Conservation (phyloP, 768 basidiomycete genomes). For the Trametes meyenii region DNA sequence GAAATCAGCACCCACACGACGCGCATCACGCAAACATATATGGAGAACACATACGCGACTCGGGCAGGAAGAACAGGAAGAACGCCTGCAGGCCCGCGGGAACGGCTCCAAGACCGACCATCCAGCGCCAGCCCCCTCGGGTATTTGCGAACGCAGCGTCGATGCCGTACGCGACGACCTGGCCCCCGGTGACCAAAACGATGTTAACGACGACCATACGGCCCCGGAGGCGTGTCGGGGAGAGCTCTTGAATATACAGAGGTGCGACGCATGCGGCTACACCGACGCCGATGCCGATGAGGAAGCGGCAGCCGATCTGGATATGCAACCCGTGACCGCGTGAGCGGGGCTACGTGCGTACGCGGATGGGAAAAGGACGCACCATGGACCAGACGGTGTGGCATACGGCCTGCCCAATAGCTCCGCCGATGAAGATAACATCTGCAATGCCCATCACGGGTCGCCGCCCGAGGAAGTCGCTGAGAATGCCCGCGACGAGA, state of each 20-base stretch:
- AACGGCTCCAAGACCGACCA: conserved; percentile 76
- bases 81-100: conserved; percentile 67
- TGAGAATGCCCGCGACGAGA: conserved; percentile 65
- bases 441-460: conserved; percentile 69
- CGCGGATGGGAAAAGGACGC: background rate
- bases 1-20: background rate
- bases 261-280: conserved; percentile 79
- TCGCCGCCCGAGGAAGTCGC: conserved; percentile 71
- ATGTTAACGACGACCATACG: conserved; percentile 83
- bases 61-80: conserved; percentile 68
- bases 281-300: conserved; percentile 76
- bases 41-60: conserved; percentile 60
- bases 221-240: conserved; percentile 73
- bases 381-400: conserved; percentile 75
- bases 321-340: background rate
- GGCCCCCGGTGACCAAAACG: conserved; percentile 79
- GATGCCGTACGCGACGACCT: conserved; percentile 78
- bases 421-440: conserved; percentile 74
- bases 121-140: conserved; percentile 76
- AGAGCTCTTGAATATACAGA: conserved; percentile 82
- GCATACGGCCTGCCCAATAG: conserved; percentile 69
- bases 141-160: conserved; percentile 66
- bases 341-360: background rate
- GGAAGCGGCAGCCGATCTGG: conserved; percentile 70
- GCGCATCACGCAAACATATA: background rate